Percentiles rank a stretch among this genome's conserved stretches.
These are phyloP conservation scores for Zelonia costaricensis DNA, from an alignment of 208 protist species.

Conservation along the genomic window DNA sequence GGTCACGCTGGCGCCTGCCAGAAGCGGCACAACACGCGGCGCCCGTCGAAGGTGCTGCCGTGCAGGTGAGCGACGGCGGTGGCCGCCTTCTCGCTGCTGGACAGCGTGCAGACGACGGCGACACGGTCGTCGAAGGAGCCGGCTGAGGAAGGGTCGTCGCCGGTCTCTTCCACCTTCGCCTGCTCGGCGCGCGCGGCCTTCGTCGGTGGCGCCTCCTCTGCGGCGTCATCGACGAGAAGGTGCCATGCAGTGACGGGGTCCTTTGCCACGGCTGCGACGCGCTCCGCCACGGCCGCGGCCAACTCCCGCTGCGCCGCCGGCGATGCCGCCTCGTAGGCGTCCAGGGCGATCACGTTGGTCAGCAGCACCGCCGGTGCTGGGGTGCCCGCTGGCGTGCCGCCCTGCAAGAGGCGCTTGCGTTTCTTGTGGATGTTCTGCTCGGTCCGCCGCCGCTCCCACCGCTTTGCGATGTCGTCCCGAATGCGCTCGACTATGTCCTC, in stretches of 20 bases:
- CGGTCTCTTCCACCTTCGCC: background rate
- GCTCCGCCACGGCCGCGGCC: conserved; percentile 31
- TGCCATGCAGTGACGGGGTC: conserved; percentile 29
- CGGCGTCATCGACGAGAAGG: conserved; percentile 51
- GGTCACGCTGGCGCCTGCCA: conserved; percentile 6
- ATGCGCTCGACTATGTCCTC: conserved; percentile 60
- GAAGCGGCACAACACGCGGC: conserved; percentile 66
- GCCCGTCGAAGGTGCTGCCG: conserved; percentile 56
- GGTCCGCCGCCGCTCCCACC: conserved; percentile 49
- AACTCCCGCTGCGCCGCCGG: conserved; percentile 30
- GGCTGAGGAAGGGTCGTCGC: conserved; percentile 1
- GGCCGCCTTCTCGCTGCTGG: conserved; percentile 49
- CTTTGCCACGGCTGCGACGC: conserved; percentile 42
- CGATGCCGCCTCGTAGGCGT: conserved; percentile 12
- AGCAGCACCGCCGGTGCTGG: conserved; percentile 56
- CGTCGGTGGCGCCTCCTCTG: conserved; percentile 1
- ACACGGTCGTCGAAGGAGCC: conserved; percentile 61
- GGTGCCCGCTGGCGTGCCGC: conserved; percentile 36
- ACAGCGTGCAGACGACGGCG: conserved; percentile 56
- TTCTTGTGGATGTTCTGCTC: conserved; percentile 71
- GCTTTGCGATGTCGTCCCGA: conserved; percentile 57
- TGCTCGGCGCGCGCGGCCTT: conserved; percentile 11
- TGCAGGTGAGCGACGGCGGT: conserved; percentile 61
- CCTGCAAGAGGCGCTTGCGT: conserved; percentile 52
- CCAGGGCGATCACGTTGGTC: conserved; percentile 58